These are phyloP conservation scores for Guyanaporus albipodus DNA, from an alignment of 768 basidiomycete species.

Conservation along the genomic window DNA sequence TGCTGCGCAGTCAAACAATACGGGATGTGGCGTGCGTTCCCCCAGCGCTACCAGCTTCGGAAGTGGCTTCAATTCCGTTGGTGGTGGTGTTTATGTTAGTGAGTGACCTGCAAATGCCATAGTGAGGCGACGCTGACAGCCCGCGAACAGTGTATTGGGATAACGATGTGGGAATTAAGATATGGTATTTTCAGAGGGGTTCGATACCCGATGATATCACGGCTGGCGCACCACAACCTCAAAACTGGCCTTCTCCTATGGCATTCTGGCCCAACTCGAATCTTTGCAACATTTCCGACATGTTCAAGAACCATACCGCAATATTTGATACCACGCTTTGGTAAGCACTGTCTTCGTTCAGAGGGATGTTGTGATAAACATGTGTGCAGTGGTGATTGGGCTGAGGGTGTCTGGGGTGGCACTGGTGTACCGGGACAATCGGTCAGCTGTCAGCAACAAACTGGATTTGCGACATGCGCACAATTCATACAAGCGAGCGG, in stretches of 20 bases:
- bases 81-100: constrained; percentile 91
- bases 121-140: background rate
- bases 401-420: constrained; percentile 68
- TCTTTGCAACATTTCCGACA: constrained; percentile 70
- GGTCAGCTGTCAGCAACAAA: constrained; percentile 78
- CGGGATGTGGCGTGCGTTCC: constrained; percentile 79
- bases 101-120: constrained; percentile 30
- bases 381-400: constrained; percentile 80
- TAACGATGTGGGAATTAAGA: constrained; percentile 70
- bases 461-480: constrained; percentile 77
- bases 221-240: constrained; percentile 68
- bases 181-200: constrained; percentile 79
- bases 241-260: constrained; percentile 70
- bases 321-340: constrained; percentile 89
- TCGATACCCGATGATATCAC: constrained; percentile 75
- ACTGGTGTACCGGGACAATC: constrained; percentile 81
- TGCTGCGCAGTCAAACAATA: constrained; percentile 62
- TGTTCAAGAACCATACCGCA: constrained; percentile 70
- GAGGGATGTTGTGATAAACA: constrained; percentile 2
- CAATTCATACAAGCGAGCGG: constrained; percentile 75
- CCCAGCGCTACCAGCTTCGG: constrained; percentile 65
- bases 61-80: constrained; percentile 77
- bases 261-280: constrained; percentile 72
- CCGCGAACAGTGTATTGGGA: constrained; percentile 16
- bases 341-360: constrained; percentile 33